phyloP scores from a whole-genome alignment of 1,284 basidiomycete species.

The Trichosporon coremiiforme region DNA sequence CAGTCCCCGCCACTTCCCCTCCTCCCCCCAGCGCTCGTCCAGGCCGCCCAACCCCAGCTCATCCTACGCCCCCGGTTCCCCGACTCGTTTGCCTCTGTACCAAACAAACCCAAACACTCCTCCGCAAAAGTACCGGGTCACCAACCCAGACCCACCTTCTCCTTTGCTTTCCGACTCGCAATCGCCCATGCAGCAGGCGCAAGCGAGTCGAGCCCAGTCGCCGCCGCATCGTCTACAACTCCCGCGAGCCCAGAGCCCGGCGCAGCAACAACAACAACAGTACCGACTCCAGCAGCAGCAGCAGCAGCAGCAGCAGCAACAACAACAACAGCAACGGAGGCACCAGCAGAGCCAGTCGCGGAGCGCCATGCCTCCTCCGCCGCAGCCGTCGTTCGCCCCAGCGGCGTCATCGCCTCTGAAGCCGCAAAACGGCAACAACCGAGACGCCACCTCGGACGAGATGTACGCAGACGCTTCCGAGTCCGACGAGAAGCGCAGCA shows the following conservation, averaged over 20 bases:
- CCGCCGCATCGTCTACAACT: neutral
- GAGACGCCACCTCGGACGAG: neutral
- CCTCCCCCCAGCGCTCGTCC: conserved; percentile 2
- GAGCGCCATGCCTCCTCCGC: neutral
- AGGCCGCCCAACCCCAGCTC: neutral
- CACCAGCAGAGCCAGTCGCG: neutral
- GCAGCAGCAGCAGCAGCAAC: neutral
- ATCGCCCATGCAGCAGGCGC: conserved; percentile 7
- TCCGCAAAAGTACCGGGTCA: conserved; percentile 3
- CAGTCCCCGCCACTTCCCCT: neutral
- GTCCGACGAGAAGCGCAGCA: neutral
- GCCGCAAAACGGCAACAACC: neutral
- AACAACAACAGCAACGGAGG: neutral
- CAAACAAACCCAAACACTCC: conserved; percentile 15
- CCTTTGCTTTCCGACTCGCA: neutral
- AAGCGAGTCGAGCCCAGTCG: neutral
- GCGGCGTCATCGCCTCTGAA: conserved; percentile 2
- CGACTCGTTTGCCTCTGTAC: conserved; percentile 8
- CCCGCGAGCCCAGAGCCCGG: neutral
- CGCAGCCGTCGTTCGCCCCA: neutral
- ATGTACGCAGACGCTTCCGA: conserved; percentile 14
- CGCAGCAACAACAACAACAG: conserved; percentile 5
- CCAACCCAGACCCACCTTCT: conserved; percentile 6
- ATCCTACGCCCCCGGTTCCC: neutral
- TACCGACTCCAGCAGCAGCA: too few relatives aligned